Evolutionary conservation across 2,329 filamentous ascomycete genomes (phyloP).

Genomic region (Aspergillus nomiae): DNA sequence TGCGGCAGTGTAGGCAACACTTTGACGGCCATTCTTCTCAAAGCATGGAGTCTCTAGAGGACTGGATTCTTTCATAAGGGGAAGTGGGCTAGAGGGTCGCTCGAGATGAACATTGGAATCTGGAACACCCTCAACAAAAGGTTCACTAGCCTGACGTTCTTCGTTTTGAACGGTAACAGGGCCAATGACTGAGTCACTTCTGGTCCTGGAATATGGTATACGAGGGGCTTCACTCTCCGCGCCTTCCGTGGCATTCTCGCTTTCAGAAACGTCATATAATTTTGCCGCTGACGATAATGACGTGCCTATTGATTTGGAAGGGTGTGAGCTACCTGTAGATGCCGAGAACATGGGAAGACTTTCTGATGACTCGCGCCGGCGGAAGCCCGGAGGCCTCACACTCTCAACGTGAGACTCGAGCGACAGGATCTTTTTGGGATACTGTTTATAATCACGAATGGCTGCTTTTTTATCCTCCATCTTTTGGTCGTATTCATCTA

Average conservation of each 20-base stretch:
- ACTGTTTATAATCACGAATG: constrained; percentile 51
- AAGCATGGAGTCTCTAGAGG: constrained; percentile 23
- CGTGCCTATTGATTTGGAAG: constrained; percentile 53
- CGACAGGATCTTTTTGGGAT: constrained; percentile 52
- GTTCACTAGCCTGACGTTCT: constrained; percentile 24
- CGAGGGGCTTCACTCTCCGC: constrained; percentile 11
- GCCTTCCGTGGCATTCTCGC: constrained; percentile 25
- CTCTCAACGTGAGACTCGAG: constrained; percentile 45
- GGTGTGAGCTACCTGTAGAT: constrained; percentile 60
- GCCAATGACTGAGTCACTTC: constrained; percentile 14
- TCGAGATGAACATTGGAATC: constrained; percentile 44
- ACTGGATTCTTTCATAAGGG: constrained; percentile 39
- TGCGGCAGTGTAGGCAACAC: not conserved
- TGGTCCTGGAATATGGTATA: constrained; percentile 4
- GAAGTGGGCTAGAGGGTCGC: constrained; percentile 43
- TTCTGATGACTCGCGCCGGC: constrained; percentile 60
- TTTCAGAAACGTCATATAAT: constrained; percentile 24
- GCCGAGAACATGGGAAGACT: constrained; percentile 66
- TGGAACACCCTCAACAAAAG: constrained; percentile 27
- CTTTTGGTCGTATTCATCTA: constrained; percentile 42
- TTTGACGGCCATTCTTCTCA: constrained; percentile 10
- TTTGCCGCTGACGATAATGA: constrained; percentile 47
- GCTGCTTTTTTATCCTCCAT: constrained; percentile 47
- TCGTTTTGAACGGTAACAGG: constrained; percentile 17
- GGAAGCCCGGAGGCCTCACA: constrained; percentile 38